These are phyloP conservation scores for Scutellaria galericulata DNA, from an alignment of 257 asterid species.

Conservation along the genomic window DNA sequence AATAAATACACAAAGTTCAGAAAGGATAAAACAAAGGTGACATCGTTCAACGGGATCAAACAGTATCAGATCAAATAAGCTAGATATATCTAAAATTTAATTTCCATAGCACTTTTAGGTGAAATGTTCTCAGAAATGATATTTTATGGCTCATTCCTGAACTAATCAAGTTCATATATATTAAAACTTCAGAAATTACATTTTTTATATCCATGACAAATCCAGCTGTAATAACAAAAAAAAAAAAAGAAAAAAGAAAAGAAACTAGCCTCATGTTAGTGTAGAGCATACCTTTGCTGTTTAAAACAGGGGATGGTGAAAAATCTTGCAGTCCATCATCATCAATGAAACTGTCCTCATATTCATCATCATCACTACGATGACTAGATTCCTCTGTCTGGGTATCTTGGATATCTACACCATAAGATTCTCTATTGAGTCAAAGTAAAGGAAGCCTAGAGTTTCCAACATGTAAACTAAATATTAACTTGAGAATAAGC, in stretches of 20 bases:
- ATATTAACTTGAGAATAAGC: neutral
- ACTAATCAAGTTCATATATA: neutral
- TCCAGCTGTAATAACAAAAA: neutral
- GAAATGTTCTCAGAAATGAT: neutral
- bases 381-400: slow-evolving; percentile 56
- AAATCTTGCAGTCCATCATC: slow-evolving; percentile 48
- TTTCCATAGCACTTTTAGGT: neutral
- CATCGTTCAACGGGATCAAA: slow-evolving; percentile 14
- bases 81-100: neutral
- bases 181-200: neutral
- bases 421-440: slow-evolving; percentile 61
- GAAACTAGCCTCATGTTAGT: slow-evolving; percentile 6
- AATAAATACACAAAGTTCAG: slow-evolving; percentile 28
- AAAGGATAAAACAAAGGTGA: slow-evolving; percentile 9
- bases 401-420: slow-evolving; percentile 69
- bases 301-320: slow-evolving; percentile 52
- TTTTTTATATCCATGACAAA: slow-evolving; percentile 5
- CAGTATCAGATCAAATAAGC: neutral
- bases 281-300: slow-evolving; percentile 48
- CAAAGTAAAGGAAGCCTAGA: slow-evolving; percentile 48
- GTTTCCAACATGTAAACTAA: slow-evolving; percentile 25
- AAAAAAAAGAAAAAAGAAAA: too few species aligned
- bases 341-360: slow-evolving; percentile 79
- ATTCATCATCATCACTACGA: slow-evolving; percentile 56
- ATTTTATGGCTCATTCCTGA: slow-evolving; percentile 3